Percentiles rank a stretch among this genome's conserved stretches.
Conservation (phyloP, 2,329 filamentous ascomycete species). For the Ceratocystis alfenasii region DNA sequence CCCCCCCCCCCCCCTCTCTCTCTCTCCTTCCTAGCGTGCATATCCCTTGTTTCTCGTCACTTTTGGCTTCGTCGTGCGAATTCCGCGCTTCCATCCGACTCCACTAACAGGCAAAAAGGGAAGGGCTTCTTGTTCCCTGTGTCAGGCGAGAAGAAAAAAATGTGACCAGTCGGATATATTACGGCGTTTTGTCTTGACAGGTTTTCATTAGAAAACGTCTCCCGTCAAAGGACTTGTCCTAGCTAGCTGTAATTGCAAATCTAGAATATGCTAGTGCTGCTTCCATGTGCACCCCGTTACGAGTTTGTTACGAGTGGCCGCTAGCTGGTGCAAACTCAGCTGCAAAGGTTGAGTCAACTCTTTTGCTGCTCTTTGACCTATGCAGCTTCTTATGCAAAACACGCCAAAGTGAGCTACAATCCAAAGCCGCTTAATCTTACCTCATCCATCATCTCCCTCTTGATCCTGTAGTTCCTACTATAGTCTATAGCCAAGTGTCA, state of each 20-base stretch:
- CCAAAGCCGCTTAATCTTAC: slow-evolving; percentile 8
- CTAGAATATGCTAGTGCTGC: background rate
- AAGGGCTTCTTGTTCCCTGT: slow-evolving; percentile 1
- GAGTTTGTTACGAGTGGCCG: background rate
- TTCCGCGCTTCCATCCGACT: slow-evolving; percentile 3
- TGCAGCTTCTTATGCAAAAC: background rate
- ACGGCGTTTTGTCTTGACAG: background rate
- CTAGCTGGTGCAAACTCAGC: background rate
- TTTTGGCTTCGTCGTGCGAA: background rate
- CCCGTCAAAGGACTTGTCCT: background rate
- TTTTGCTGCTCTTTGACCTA: background rate
- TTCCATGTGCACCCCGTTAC: background rate
- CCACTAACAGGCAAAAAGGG: slow-evolving; percentile 2
- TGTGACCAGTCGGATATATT: slow-evolving; percentile 1
- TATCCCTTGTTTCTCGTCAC: background rate
- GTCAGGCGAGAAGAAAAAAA: background rate
- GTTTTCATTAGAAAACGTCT: background rate
- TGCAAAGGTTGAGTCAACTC: background rate
- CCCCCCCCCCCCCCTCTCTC: background rate
- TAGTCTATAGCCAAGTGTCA: slow-evolving; percentile 1
- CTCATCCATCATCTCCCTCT: background rate
- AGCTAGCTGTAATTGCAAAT: too few species aligned
- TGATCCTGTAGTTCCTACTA: background rate
- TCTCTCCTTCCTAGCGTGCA: background rate
- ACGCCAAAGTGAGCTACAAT: background rate